A percentile compares a stretch with the other conserved stretches of the same genome.
These are phyloP conservation scores for Phylloboletellus chloephorus DNA, from an alignment of 1,284 basidiomycete genomes.

Conservation along the genomic window DNA sequence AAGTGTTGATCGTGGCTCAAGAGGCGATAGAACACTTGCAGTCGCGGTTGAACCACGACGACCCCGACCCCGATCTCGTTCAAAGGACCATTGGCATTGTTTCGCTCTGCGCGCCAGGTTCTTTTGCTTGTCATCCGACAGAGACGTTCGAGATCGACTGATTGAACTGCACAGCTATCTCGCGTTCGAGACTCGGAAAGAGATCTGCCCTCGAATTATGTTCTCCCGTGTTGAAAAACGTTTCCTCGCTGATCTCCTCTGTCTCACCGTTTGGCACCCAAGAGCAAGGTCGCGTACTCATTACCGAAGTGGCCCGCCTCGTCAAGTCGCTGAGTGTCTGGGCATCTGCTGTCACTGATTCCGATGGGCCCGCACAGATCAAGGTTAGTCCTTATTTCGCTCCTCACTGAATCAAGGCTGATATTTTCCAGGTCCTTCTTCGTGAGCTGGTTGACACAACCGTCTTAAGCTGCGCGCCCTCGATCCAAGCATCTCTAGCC, in stretches of 20 bases:
- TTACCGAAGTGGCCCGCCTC: conserved; percentile 33
- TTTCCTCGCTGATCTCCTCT: conserved; percentile 33
- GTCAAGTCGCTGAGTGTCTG: conserved; percentile 30
- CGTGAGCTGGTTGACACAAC: conserved; percentile 38
- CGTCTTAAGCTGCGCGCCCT: conserved; percentile 37
- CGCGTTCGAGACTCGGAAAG: conserved; percentile 44
- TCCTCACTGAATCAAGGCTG: neutral
- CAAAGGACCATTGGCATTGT: conserved; percentile 37
- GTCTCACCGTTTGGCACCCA: conserved; percentile 24
- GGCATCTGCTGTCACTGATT: conserved; percentile 25
- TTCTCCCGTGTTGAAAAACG: conserved; percentile 39
- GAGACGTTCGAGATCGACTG: neutral
- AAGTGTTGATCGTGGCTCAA: conserved; percentile 55
- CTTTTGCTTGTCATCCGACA: conserved; percentile 5
- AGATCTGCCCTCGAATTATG: conserved; percentile 42
- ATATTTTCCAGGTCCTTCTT: conserved; percentile 36
- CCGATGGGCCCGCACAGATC: conserved; percentile 21
- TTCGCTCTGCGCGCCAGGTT: conserved; percentile 38
- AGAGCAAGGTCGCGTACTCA: conserved; percentile 36
- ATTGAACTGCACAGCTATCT: conserved; percentile 37
- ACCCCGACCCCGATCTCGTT: conserved; percentile 17
- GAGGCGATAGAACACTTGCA: conserved; percentile 51
- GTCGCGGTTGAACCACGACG: conserved; percentile 23
- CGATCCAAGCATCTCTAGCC: conserved; percentile 41
- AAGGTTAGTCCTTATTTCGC: conserved; percentile 20